Conservation (phyloP, 495 filamentous ascomycete species). For the Bombardia bombarda region DNA sequence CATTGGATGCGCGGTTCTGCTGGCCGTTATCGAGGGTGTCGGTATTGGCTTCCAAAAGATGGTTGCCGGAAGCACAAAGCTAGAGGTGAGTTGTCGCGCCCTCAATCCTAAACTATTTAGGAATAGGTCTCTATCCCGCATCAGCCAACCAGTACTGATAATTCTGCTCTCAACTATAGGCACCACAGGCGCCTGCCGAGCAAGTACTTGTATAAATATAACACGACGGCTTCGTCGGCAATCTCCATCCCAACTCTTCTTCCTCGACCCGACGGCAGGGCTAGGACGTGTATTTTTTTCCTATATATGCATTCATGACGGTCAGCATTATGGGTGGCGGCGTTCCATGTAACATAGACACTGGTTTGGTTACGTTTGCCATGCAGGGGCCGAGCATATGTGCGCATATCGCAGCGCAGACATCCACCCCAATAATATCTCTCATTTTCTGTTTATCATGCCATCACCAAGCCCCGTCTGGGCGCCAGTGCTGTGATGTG, state of each 20-base stretch:
- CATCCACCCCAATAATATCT: constrained; percentile 23
- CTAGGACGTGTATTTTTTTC: constrained; percentile 23
- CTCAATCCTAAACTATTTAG: background rate
- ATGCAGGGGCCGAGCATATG: constrained; percentile 6
- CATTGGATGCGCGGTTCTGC: constrained; percentile 87
- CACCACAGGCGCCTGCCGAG: constrained; percentile 33
- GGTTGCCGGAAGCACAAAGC: constrained; percentile 84
- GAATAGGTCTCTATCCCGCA: no score
- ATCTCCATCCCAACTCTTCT: constrained; percentile 32
- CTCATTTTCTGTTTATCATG: constrained; percentile 5
- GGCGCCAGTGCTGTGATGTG: no score
- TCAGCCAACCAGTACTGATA: no score
- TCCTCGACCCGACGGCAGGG: constrained; percentile 13
- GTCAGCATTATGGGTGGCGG: constrained; percentile 25
- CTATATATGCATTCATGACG: constrained; percentile 27
- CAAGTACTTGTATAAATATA: constrained; percentile 28
- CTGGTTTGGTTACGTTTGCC: constrained; percentile 19
- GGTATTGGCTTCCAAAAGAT: constrained; percentile 95
- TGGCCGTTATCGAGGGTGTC: constrained; percentile 95
- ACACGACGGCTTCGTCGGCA: constrained; percentile 4
- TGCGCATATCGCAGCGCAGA: constrained; percentile 12
- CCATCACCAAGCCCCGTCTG: no score
- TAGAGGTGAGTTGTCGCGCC: constrained; percentile 53
- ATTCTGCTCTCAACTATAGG: no score
- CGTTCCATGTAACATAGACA: constrained; percentile 35